A percentile compares a stretch with the other conserved stretches of the same genome.
These are phyloP conservation scores for Diplodia corticola DNA, from an alignment of 2,329 filamentous ascomycete genomes.

Conservation along the genomic window DNA sequence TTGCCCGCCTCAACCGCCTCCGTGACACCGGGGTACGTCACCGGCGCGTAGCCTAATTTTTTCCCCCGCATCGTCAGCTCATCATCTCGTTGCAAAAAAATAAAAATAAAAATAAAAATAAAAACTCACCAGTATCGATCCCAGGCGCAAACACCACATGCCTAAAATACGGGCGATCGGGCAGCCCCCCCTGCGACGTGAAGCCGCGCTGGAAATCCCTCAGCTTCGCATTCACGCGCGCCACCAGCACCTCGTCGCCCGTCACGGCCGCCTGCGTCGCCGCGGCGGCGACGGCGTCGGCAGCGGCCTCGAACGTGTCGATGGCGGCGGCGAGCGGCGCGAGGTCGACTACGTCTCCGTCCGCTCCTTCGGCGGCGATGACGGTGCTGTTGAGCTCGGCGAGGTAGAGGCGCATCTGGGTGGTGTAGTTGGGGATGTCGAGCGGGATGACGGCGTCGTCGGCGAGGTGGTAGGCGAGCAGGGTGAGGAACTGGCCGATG, in stretches of 20 bases:
- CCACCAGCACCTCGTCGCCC: slow-evolving; percentile 34
- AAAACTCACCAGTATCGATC: slow-evolving; percentile 34
- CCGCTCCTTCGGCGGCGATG: slow-evolving; percentile 27
- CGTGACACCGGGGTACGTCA: slow-evolving; percentile 41
- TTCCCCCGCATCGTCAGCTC: too few species aligned
- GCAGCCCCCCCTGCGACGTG: slow-evolving; percentile 48
- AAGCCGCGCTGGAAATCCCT: slow-evolving; percentile 50
- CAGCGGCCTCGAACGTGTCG: slow-evolving; percentile 36
- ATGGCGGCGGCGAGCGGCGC: slow-evolving; percentile 39
- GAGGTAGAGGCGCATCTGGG: slow-evolving; percentile 41
- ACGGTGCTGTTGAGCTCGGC: slow-evolving; percentile 36
- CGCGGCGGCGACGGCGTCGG: slow-evolving; percentile 31
- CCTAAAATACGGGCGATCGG: slow-evolving; percentile 48
- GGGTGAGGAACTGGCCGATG: slow-evolving; percentile 50
- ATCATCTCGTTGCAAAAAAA: neutral
- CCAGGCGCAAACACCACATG: slow-evolving; percentile 51
- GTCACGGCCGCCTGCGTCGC: slow-evolving; percentile 30
- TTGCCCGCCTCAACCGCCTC: slow-evolving; percentile 37
- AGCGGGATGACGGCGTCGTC: slow-evolving; percentile 43
- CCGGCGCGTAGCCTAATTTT: slow-evolving; percentile 39
- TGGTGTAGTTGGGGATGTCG: slow-evolving; percentile 41
- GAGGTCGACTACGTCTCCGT: slow-evolving; percentile 39
- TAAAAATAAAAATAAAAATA: neutral
- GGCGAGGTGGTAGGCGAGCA: slow-evolving; percentile 46
- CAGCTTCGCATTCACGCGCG: slow-evolving; percentile 47